A percentile compares a stretch with the other conserved stretches of the same genome.
phyloP scores from a whole-genome alignment of 371 early-diverging fungal species.

The Saksenaea vasiformis region DNA sequence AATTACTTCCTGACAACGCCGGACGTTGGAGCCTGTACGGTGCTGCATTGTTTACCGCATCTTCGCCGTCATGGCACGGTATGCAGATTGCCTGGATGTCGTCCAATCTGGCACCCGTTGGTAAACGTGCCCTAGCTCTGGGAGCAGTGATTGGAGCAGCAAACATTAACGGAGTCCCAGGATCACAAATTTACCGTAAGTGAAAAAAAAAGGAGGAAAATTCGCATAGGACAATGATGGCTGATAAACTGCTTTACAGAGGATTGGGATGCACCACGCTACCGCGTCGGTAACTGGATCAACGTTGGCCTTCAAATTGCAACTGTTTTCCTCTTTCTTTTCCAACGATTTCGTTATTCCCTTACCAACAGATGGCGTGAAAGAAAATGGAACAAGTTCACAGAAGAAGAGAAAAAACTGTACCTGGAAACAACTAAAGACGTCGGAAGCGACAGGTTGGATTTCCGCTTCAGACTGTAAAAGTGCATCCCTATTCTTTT shows the following conservation, averaged over 20 bases:
- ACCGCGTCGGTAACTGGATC: slow-evolving; percentile 42
- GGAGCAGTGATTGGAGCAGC: slow-evolving; percentile 46
- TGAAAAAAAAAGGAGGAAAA: background rate
- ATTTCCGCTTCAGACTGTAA: slow-evolving; percentile 25
- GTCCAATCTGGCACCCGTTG: slow-evolving; percentile 49
- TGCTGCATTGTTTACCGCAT: slow-evolving; percentile 26
- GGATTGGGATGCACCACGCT: slow-evolving; percentile 41
- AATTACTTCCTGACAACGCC: slow-evolving; percentile 41
- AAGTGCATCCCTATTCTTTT: background rate
- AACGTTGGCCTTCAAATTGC: slow-evolving; percentile 23
- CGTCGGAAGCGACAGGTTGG: slow-evolving; percentile 40
- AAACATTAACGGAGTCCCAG: slow-evolving; percentile 46
- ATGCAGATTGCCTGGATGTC: slow-evolving; percentile 59
- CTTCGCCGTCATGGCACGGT: slow-evolving; percentile 47
- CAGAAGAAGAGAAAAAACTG: slow-evolving; percentile 26
- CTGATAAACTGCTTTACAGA: too few relatives aligned
- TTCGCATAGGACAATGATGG: background rate
- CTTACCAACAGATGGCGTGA: slow-evolving; percentile 30
- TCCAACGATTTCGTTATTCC: slow-evolving; percentile 27
- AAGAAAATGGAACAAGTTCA: slow-evolving; percentile 31
- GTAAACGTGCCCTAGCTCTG: slow-evolving; percentile 51
- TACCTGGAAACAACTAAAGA: slow-evolving; percentile 32
- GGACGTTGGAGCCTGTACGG: slow-evolving; percentile 44
- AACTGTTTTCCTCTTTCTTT: slow-evolving; percentile 19
- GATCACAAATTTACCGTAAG: slow-evolving; percentile 40